Evolutionary conservation across 768 basidiomycete genomes (phyloP).

Genomic region (Lactifluus hygrophoroides): DNA sequence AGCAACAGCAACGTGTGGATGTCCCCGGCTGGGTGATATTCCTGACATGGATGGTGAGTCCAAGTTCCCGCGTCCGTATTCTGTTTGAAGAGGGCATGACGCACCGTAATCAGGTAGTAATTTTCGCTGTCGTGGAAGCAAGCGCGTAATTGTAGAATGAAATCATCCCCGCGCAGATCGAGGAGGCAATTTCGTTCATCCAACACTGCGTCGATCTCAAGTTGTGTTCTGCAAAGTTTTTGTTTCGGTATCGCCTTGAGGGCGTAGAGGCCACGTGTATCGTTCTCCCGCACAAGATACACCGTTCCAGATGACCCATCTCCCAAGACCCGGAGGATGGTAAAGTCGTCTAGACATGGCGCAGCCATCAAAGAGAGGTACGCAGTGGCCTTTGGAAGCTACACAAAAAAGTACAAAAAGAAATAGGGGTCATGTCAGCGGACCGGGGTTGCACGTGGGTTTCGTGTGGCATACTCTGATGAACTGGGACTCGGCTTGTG

Average conservation of each 20-base stretch:
- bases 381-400: constrained; percentile 6
- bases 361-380: constrained; percentile 6
- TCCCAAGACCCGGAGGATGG: constrained; percentile 5
- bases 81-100: neutral
- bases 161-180: constrained; percentile 14
- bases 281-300: constrained; percentile 9
- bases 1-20: constrained; percentile 6
- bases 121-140: constrained; percentile 16
- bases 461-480: neutral
- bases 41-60: neutral
- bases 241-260: constrained; percentile 15
- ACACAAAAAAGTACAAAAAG: too few species aligned
- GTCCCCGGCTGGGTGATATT: constrained; percentile 16
- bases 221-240: neutral
- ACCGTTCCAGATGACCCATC: constrained; percentile 12
- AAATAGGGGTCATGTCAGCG: neutral
- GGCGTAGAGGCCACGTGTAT: constrained; percentile 10
- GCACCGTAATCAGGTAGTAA: constrained; percentile 10
- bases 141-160: constrained; percentile 11
- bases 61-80: too few species aligned
- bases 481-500: neutral
- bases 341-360: constrained; percentile 11
- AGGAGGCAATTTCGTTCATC: constrained; percentile 11
- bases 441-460: neutral
- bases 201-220: neutral